These are phyloP conservation scores for Astrothelium macrocarpum DNA, from an alignment of 495 filamentous ascomycete genomes.

Conservation along the genomic window DNA sequence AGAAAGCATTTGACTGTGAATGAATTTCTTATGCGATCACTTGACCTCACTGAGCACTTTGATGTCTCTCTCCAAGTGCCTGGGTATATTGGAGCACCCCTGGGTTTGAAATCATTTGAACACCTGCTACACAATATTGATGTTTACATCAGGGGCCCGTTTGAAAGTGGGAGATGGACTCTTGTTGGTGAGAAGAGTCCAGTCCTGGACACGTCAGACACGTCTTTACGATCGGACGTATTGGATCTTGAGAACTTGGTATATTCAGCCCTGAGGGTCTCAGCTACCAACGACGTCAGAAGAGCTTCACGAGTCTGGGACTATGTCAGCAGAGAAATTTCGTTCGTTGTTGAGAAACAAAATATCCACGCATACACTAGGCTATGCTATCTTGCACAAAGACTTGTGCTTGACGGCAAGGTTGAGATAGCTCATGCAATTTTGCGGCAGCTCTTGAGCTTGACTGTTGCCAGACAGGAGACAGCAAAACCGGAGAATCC, in stretches of 20 bases:
- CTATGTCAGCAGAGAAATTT: constrained; percentile 1
- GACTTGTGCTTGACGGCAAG: not conserved
- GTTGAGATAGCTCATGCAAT: not conserved
- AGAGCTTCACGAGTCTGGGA: not conserved
- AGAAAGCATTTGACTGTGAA: not conserved
- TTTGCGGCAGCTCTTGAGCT: not conserved
- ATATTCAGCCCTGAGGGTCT: not conserved
- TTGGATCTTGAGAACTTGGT: constrained; percentile 1
- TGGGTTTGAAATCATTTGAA: not conserved
- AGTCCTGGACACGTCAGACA: not conserved
- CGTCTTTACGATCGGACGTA: not conserved
- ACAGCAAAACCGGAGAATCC: not conserved
- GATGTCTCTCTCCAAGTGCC: not conserved
- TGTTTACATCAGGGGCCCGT: not conserved
- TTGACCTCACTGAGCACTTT: not conserved
- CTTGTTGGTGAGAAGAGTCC: not conserved
- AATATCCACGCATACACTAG: not conserved
- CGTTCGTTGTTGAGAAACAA: not conserved
- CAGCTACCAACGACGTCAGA: not conserved
- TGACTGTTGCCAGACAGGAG: not conserved
- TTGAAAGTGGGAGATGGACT: not conserved
- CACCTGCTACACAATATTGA: not conserved
- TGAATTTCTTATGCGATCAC: not conserved
- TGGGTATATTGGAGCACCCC: not conserved
- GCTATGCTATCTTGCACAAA: not conserved